These are phyloP conservation scores for Tetracladium marchalianum DNA, from an alignment of 495 filamentous ascomycete genomes.

Conservation along the genomic window DNA sequence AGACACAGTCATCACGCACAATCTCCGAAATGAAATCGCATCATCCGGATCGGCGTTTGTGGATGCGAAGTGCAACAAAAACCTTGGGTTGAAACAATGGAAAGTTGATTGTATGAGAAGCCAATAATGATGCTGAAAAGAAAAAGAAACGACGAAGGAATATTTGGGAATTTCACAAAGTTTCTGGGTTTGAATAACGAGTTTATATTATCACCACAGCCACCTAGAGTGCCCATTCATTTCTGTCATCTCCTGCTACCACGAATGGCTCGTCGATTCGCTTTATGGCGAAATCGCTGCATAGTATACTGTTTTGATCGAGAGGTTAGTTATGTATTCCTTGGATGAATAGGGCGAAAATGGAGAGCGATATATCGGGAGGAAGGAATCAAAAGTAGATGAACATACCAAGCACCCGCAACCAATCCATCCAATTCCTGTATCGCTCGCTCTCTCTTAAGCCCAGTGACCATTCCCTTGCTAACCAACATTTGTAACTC, in stretches of 20 bases:
- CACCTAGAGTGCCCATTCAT: constrained; percentile 65
- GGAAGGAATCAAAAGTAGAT: neutral
- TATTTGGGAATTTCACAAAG: too few species aligned
- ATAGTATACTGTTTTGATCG: constrained; percentile 55
- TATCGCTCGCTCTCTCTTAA: constrained; percentile 65
- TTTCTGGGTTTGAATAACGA: too few species aligned
- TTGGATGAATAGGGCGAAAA: constrained; percentile 8
- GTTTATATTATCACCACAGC: too few species aligned
- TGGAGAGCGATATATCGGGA: neutral
- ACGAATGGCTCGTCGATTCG: constrained; percentile 90
- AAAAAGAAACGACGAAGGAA: too few species aligned
- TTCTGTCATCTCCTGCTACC: constrained; percentile 50
- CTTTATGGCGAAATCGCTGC: constrained; percentile 88
- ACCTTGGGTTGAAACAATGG: too few species aligned
- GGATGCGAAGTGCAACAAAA: too few species aligned
- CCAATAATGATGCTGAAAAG: too few species aligned
- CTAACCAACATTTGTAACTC: constrained; percentile 76
- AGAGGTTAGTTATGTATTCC: constrained; percentile 3
- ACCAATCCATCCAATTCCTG: constrained; percentile 83
- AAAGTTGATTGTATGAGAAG: too few species aligned
- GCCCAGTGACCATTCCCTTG: constrained; percentile 53
- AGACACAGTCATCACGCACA: too few species aligned
- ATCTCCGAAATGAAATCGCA: too few species aligned
- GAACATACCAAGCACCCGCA: constrained; percentile 65
- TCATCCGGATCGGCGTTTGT: too few species aligned